These are phyloP conservation scores for Pseudoturritis turrita DNA, from an alignment of 345 rosid genomes.

Conservation along the genomic window DNA sequence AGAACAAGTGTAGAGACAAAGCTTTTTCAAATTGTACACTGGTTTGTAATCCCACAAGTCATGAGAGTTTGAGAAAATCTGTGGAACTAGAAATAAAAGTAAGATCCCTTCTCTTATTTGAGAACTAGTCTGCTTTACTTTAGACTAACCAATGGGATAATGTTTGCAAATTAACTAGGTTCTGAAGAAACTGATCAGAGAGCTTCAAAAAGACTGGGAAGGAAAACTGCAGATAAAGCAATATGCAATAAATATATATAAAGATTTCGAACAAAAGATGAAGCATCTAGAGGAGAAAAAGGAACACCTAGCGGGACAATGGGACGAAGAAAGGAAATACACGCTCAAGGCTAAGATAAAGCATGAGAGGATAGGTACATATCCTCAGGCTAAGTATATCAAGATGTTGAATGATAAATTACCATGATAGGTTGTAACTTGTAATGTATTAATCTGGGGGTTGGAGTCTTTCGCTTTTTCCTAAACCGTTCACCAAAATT, in stretches of 20 bases:
- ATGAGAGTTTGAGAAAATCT: conserved; percentile 8
- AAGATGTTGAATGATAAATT: not conserved
- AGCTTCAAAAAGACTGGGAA: conserved; percentile 7
- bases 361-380: not conserved
- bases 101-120: not conserved
- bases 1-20: conserved; percentile 11
- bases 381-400: not conserved
- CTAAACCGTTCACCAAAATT: too few species aligned
- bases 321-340: conserved; percentile 1
- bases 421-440: not conserved
- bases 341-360: not conserved
- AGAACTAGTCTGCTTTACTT: not conserved
- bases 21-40: not conserved
- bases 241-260: not conserved
- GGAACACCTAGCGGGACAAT: not conserved
- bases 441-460: not conserved
- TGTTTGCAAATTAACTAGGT: conserved; percentile 11
- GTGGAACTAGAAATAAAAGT: conserved; percentile 19
- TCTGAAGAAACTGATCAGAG: conserved; percentile 10
- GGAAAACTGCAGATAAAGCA: not conserved
- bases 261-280: not conserved
- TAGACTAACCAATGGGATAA: not conserved
- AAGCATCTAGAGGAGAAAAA: conserved; percentile 10
- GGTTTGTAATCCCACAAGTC: not conserved
- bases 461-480: too few species aligned